Conservation (phyloP, 345 rosid species). For the Hypericum perforatum region DNA sequence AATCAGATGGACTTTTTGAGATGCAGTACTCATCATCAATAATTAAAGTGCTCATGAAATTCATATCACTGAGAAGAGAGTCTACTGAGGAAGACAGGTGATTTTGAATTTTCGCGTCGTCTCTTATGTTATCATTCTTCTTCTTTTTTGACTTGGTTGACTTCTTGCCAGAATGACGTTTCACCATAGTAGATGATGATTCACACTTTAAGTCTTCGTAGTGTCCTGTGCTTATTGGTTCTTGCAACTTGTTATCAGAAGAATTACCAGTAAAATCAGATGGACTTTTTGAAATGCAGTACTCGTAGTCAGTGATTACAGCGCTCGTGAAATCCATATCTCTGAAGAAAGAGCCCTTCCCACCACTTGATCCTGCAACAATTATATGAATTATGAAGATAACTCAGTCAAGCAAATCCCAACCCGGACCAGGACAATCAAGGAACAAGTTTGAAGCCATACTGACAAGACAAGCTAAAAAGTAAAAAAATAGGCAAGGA, state of each 20-base stretch:
- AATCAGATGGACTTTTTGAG: slow-evolving; percentile 39
- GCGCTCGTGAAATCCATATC: slow-evolving; percentile 54
- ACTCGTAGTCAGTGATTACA: slow-evolving; percentile 48
- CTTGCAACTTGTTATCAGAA: slow-evolving; percentile 20
- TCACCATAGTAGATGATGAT: slow-evolving; percentile 28
- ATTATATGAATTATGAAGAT: neutral
- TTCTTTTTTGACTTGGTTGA: slow-evolving; percentile 21
- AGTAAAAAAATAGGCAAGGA: too few species aligned
- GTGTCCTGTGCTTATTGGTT: slow-evolving; percentile 17
- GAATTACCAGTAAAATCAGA: slow-evolving; percentile 19
- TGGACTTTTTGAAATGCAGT: slow-evolving; percentile 43
- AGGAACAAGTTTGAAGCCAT: neutral
- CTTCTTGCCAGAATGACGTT: slow-evolving; percentile 16
- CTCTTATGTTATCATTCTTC: slow-evolving; percentile 15
- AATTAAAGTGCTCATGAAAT: slow-evolving; percentile 51
- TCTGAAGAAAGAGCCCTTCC: slow-evolving; percentile 21
- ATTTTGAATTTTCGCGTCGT: slow-evolving; percentile 13
- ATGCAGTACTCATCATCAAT: slow-evolving; percentile 43
- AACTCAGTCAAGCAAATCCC: neutral
- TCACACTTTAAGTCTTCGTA: slow-evolving; percentile 12
- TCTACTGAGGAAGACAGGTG: slow-evolving; percentile 25
- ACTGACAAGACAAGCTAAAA: too few species aligned
- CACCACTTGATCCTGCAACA: slow-evolving; percentile 20
- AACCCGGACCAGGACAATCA: neutral
- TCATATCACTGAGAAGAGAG: slow-evolving; percentile 34